Conservation (phyloP, 345 rosid species). For the Moringa oleifera region DNA sequence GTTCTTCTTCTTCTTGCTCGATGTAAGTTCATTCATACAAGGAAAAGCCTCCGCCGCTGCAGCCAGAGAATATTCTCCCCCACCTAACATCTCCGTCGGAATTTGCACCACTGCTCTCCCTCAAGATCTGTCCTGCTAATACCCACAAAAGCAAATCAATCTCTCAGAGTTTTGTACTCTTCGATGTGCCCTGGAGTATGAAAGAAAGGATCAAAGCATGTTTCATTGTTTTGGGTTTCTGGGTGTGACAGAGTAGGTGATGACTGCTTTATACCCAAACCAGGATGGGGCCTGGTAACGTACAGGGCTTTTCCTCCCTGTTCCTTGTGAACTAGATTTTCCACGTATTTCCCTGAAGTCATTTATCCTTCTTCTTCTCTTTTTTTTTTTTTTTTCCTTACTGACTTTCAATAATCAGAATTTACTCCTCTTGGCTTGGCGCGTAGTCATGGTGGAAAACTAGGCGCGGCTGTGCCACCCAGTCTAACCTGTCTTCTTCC, state of each 20-base stretch:
- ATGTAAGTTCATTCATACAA: conserved; percentile 2
- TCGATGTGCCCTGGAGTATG: too few species aligned
- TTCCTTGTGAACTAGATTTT: conserved; percentile 8
- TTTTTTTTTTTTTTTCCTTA: background rate
- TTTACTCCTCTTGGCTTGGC: background rate
- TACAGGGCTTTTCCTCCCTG: conserved; percentile 16
- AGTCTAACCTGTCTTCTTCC: conserved; percentile 13
- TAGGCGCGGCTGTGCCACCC: background rate
- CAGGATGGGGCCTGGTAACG: conserved; percentile 13
- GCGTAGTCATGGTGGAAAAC: background rate
- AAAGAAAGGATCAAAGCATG: too few species aligned
- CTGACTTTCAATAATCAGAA: background rate
- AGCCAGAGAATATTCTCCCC: conserved; percentile 36
- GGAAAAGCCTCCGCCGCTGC: conserved; percentile 24
- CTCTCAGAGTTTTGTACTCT: too few species aligned
- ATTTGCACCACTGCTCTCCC: too few species aligned
- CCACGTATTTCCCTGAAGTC: background rate
- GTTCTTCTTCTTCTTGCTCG: conserved; percentile 41
- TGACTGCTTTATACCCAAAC: conserved; percentile 10
- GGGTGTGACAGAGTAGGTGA: too few species aligned
- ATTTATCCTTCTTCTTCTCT: background rate
- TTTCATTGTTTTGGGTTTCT: conserved; percentile 4
- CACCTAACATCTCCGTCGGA: conserved; percentile 31
- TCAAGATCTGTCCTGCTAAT: too few species aligned
- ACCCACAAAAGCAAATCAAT: too few species aligned